Evolutionary conservation across 345 rosid genomes (phyloP), one percentile per base, ranked within the genome.

Genomic region (Luvunga scandens): DNA sequence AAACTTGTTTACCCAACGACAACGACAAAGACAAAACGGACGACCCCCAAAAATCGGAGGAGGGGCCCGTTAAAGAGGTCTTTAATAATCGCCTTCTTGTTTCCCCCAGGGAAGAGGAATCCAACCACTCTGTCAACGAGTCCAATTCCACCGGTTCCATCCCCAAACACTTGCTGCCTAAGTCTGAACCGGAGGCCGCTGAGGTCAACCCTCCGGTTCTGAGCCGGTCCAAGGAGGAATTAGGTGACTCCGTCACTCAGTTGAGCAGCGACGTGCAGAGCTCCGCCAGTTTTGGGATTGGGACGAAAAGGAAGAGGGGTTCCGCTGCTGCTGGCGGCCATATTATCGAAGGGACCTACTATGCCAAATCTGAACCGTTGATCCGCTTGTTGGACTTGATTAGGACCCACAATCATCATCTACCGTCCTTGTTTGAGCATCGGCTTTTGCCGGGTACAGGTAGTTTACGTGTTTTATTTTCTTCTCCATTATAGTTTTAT

Each of bases 281-380:
- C 81, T 93, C 94, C 70, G 90, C 88, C 72, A 88, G 88, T 66
- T 74, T 74, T 69, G 84, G 78, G 61, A 77, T 72, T 69, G 84
- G 77, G 57, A 75, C 81, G 14, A 83, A 80, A 48, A 80, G 89
- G 85, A 81, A 60, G 56, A 45, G 27, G 38, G 30, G 24, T 28
- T 39, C 60, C 75, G 67, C 67, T 13, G 80, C 65, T 21, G 61
- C 71, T 12, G 39, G 53, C 50, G 69, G 79, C 55, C 81, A 75
- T 22, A 75, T 42, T 9, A 77, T 61, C 14, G 75, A 82, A 84
- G 84, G 77, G 71, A 60, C 18, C 34, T 73, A 38, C 39, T n/a
- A n/a, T n/a, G 81, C 56, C 34, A 68, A 88, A 88, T 91, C 93
- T n/a, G 87, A 88, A 83, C 91, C 93, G 88, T 85, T 88, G 87